phyloP scores from a whole-genome alignment of 768 basidiomycete species.

The Porpolomopsis calyptriformis region DNA sequence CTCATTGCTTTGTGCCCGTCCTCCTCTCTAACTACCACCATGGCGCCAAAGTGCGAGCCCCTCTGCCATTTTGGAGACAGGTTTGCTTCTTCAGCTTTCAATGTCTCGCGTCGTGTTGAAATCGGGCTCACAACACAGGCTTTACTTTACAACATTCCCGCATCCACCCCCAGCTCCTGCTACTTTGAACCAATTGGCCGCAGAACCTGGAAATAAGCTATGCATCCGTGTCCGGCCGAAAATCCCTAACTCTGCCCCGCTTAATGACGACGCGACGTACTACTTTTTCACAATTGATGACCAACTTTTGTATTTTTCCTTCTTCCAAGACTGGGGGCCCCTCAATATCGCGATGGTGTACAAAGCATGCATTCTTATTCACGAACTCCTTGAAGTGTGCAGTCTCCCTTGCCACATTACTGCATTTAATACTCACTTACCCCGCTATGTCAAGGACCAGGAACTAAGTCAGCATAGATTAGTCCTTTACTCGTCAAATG shows the following conservation, averaged over 20 bases:
- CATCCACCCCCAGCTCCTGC: conserved; percentile 61
- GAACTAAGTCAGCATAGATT: conserved; percentile 63
- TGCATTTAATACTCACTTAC: conserved; percentile 26
- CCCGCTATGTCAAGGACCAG: conserved; percentile 49
- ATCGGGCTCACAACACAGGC: conserved; percentile 31
- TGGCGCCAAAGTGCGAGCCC: conserved; percentile 50
- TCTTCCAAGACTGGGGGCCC: conserved; percentile 93
- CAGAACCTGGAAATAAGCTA: conserved; percentile 45
- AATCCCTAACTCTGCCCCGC: conserved; percentile 51
- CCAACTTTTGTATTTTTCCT: conserved; percentile 83
- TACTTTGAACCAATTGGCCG: conserved; percentile 47
- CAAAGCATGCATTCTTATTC: conserved; percentile 84
- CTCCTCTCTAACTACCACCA: neutral
- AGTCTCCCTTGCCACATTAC: conserved; percentile 14
- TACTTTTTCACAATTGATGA: conserved; percentile 93
- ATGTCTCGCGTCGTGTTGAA: conserved; percentile 1
- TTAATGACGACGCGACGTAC: conserved; percentile 67
- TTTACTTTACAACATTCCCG: conserved; percentile 86
- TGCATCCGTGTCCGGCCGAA: conserved; percentile 50
- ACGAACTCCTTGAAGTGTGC: conserved; percentile 72
- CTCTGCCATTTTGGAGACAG: conserved; percentile 73
- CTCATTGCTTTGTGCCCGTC: neutral
- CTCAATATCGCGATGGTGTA: conserved; percentile 89
- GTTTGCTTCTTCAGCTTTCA: conserved; percentile 26
- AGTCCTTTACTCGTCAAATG: conserved; percentile 80